Conservation (phyloP, 352 stramenopile species). For the Hyaloperonospora arabidopsidis region DNA sequence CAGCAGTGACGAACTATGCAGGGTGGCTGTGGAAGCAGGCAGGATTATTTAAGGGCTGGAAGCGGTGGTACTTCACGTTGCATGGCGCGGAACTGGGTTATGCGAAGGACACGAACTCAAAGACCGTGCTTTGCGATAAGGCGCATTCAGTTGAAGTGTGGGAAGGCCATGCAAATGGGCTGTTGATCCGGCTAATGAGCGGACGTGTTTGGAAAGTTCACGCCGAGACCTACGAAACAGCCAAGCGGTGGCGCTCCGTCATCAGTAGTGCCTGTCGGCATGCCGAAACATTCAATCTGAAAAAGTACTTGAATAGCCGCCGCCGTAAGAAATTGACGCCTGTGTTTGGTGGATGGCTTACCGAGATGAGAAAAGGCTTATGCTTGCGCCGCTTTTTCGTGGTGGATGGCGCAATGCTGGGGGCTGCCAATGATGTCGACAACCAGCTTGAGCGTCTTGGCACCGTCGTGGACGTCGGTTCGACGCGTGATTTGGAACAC, state of each 20-base stretch:
- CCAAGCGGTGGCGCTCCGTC: slow-evolving; percentile 67
- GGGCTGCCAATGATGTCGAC: slow-evolving; percentile 75
- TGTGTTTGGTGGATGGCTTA: slow-evolving; percentile 79
- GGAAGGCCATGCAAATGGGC: slow-evolving; percentile 57
- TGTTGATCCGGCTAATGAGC: slow-evolving; percentile 60
- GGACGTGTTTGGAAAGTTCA: slow-evolving; percentile 62
- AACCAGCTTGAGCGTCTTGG: slow-evolving; percentile 63
- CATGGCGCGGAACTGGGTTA: slow-evolving; percentile 67
- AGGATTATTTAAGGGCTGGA: slow-evolving; percentile 77
- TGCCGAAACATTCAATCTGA: slow-evolving; percentile 49
- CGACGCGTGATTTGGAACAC: slow-evolving; percentile 53
- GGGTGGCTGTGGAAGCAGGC: slow-evolving; percentile 74
- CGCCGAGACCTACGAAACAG: slow-evolving; percentile 68
- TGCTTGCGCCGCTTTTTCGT: slow-evolving; percentile 71
- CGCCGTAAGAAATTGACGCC: slow-evolving; percentile 58
- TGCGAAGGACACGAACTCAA: slow-evolving; percentile 65
- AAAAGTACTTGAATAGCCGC: slow-evolving; percentile 58
- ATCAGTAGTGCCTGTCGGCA: slow-evolving; percentile 43
- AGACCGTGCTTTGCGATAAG: slow-evolving; percentile 50
- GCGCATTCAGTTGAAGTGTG: slow-evolving; percentile 56
- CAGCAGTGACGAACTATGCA: slow-evolving; percentile 58
- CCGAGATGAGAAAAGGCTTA: slow-evolving; percentile 33
- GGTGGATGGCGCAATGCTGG: slow-evolving; percentile 55
- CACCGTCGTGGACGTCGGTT: slow-evolving; percentile 50
- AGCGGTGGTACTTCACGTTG: slow-evolving; percentile 73